Evolutionary conservation across 2,329 filamentous ascomycete species (phyloP), one percentile per base, ranked within the genome.

Genomic region (Aureobasidium sp.): DNA sequence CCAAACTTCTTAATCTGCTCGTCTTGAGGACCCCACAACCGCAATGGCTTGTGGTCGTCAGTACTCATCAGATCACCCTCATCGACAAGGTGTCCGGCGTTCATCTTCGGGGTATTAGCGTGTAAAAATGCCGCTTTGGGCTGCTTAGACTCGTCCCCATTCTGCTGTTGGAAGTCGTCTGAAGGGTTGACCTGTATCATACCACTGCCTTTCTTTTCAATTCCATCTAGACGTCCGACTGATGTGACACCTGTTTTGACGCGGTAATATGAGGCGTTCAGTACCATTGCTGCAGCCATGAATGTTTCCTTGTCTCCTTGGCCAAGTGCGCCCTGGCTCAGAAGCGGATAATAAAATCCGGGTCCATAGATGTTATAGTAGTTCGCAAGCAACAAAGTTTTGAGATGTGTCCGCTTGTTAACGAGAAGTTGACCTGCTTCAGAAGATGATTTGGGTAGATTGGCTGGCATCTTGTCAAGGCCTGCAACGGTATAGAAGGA

Each of bases 251-350:
- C 55, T 20, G 62, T 41, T 39, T 60, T 59, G 51, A 80, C 77
- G 36, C 75, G 71, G 64, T 79, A 78, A 66, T 74, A 79, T 2
- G 74, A 66, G 8, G 74, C 69, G 5, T 70, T 66, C 1, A 78
- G 67, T 11, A 71, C 75, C 4, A 74, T 64, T 9, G 79, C 77
- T 5, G 79, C 79, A 4, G 75, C 71, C 22, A 78, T 68, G 66
- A 81, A 81, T 0, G 78, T 81, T 66, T 81, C 79, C 66, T 81
- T 81, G 68, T 81, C 79, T 14, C 79, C 79, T 67, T 80, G 73
- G 15, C 79, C 79, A 0, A 75, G 70, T 8, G 75, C 78, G 34
- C 78, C 78, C 66, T 80, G 78, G 3, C 74, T 77, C 5, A 79
- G 70, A 0, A 81, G 68, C 0, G 74, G 73, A 63, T 80, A 81